A percentile compares a stretch with the other conserved stretches of the same genome.
phyloP scores from a whole-genome alignment of 192 early-diverging fungal genomes.

The Coemansia sp. region DNA sequence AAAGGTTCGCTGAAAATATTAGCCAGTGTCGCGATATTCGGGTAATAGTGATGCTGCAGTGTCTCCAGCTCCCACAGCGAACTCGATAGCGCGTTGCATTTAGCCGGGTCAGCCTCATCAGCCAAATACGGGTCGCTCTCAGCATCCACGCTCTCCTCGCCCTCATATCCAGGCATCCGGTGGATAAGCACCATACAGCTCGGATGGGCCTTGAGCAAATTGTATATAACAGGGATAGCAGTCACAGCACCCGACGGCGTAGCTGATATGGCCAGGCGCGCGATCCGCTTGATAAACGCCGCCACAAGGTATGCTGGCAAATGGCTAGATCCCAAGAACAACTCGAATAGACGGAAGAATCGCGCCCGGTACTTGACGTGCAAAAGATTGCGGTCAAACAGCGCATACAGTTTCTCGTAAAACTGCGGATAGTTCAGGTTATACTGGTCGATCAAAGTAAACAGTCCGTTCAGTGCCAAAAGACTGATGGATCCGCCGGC shows the following conservation, averaged over 20 bases:
- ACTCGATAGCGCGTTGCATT: conserved; percentile 78
- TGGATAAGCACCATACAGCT: conserved; percentile 89
- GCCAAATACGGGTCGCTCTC: conserved; percentile 49
- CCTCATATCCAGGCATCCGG: conserved; percentile 54
- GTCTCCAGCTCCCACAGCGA: conserved; percentile 96
- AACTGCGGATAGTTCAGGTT: conserved; percentile 99
- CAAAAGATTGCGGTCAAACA: conserved; percentile 88
- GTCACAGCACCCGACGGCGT: conserved; percentile 86
- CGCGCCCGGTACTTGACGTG: conserved; percentile 94
- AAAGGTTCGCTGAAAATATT: conserved; percentile 87
- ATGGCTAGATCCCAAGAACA: conserved; percentile 87
- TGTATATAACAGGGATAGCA: conserved; percentile 90
- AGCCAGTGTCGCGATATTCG: conserved; percentile 83
- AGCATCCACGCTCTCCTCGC: conserved; percentile 31
- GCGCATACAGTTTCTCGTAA: conserved; percentile 89
- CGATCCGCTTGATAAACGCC: conserved; percentile 91
- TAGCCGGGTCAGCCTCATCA: conserved; percentile 73
- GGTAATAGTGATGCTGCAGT: conserved; percentile 84
- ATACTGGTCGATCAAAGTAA: conserved; percentile 93
- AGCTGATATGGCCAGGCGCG: conserved; percentile 78
- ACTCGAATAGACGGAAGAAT: conserved; percentile 88
- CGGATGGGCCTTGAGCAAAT: conserved; percentile 90
- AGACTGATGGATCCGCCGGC: conserved; percentile 86
- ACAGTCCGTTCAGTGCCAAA: conserved; percentile 93
- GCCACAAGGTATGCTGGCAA: conserved; percentile 90